Percentiles rank a stretch among this genome's conserved stretches.
phyloP scores from a whole-genome alignment of 179 eudicot species.

The Actinidia chinensis region DNA sequence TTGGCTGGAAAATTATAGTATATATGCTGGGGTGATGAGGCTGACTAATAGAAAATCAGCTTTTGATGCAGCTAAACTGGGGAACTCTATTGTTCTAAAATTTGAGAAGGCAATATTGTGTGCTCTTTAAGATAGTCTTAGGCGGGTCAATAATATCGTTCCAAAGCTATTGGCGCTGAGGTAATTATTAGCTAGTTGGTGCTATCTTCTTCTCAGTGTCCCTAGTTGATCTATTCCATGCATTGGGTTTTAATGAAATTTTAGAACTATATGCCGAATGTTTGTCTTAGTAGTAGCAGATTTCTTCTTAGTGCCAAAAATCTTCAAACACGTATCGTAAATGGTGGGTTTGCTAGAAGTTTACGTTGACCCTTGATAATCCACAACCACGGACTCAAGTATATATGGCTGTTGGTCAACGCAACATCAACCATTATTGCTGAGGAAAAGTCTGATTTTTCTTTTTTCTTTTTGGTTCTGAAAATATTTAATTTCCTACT shows the following conservation, averaged over 20 bases:
- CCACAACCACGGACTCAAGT: background rate
- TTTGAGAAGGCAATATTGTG: constrained; percentile 87
- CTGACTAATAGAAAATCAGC: too few relatives aligned
- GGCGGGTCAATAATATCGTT: constrained; percentile 82
- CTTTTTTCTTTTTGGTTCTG: too few relatives aligned
- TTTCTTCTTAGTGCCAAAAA: too few relatives aligned
- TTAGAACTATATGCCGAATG: background rate
- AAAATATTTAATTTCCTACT: too few relatives aligned
- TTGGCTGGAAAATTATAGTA: background rate
- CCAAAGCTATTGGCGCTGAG: constrained; percentile 86
- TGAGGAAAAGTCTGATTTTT: too few relatives aligned
- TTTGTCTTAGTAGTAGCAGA: too few relatives aligned
- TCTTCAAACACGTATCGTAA: too few relatives aligned
- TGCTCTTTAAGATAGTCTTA: constrained; percentile 75
- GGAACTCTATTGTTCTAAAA: constrained; percentile 78
- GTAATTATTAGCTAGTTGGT: constrained; percentile 31
- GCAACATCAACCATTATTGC: too few relatives aligned
- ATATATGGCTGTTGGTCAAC: too few relatives aligned
- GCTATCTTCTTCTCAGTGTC: background rate
- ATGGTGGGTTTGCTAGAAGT: background rate
- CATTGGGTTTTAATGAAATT: constrained; percentile 2
- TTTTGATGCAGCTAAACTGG: too few relatives aligned
- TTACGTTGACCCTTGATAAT: background rate
- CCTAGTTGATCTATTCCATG: background rate
- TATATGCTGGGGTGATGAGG: background rate